phyloP scores from a whole-genome alignment of 768 basidiomycete genomes.

The Suillus subaureus region DNA sequence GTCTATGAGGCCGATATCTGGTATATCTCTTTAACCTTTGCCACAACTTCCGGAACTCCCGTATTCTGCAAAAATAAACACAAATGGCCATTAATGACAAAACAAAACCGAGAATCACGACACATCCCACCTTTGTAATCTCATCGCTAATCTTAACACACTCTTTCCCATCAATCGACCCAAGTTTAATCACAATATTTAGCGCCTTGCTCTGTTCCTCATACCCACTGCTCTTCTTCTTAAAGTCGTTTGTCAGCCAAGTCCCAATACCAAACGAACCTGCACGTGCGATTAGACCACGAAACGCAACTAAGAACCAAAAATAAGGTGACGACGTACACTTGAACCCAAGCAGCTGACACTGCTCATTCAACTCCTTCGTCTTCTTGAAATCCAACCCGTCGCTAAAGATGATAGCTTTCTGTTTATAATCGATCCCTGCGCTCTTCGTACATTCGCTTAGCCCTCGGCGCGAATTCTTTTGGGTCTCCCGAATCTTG shows the following conservation, averaged over 20 bases:
- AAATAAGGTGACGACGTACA: conserved; percentile 35
- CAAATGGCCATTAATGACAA: not conserved
- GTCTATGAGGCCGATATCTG: not conserved
- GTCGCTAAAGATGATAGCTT: conserved; percentile 86
- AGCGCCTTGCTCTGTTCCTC: conserved; percentile 74
- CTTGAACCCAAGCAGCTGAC: conserved; percentile 70
- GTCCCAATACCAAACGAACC: conserved; percentile 96
- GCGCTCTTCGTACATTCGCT: conserved; percentile 67
- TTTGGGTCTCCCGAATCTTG: conserved; percentile 96
- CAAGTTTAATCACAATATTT: conserved; percentile 95
- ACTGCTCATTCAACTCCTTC: conserved; percentile 68
- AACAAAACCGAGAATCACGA: not conserved
- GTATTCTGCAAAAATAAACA: conserved; percentile 55
- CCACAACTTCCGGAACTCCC: conserved; percentile 55
- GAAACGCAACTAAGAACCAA: not conserved
- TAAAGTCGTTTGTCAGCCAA: conserved; percentile 88
- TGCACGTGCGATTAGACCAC: conserved; percentile 29
- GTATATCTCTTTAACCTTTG: conserved; percentile 1
- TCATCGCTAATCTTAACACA: conserved; percentile 98
- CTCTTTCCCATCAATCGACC: conserved; percentile 66
- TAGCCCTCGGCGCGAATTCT: conserved; percentile 74
- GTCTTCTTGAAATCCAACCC: conserved; percentile 72
- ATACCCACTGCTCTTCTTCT: conserved; percentile 42
- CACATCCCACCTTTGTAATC: conserved; percentile 61
- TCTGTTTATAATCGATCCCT: conserved; percentile 67